Evolutionary conservation across 176 grass and related monocot species (phyloP), one percentile per base, ranked within the genome.

Genomic region (Carex myosuroides): DNA sequence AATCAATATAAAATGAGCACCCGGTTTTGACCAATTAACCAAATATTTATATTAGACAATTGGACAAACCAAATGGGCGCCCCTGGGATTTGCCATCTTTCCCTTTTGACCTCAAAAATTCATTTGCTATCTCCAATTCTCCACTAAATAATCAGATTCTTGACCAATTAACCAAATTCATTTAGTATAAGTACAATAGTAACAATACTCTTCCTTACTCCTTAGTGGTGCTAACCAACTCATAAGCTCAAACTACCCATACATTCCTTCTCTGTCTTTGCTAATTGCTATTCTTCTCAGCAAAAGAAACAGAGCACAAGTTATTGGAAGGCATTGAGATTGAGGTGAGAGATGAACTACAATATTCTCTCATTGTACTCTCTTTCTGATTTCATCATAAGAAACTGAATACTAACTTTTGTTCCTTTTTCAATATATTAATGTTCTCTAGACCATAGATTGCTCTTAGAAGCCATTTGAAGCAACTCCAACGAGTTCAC

Each of bases 271-370:
- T 70, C 66, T 5, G 17, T 69, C 65, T 69, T 42, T 70, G 66
- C 6, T n/a, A 70, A 24, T 24, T 24, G 24, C 26, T 26, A 26
- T 37, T 39, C 24, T 70, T 70, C 66, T 77, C 67, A 3, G 6
- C 26, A 52, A 64, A 60, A 60, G 17, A 55, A 64, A 60, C 20
- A 16, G 35, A 85, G 24, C 9, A 73, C 16, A 30, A 85, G 81
- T 32, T 46, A 69, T 52, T 20, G 44, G 20, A 72, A 71, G 64
- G 37, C 6, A n/a, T 26, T 26, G 26, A 26, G 26, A 26, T 48
- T 83, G 80, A 83, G 44, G 81, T 83, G 62, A 83, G 80, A 67
- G 9, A 17, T 30, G 9, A 68, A 13, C 80, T 39, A 67, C 80
- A 26, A 26, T 26, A 83, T 80, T 79, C 1, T 41, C 11, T 41